Percentiles rank a stretch among this genome's conserved stretches.
Evolutionary conservation across 2,329 filamentous ascomycete species (phyloP).

Genomic region (Apiospora aurea): DNA sequence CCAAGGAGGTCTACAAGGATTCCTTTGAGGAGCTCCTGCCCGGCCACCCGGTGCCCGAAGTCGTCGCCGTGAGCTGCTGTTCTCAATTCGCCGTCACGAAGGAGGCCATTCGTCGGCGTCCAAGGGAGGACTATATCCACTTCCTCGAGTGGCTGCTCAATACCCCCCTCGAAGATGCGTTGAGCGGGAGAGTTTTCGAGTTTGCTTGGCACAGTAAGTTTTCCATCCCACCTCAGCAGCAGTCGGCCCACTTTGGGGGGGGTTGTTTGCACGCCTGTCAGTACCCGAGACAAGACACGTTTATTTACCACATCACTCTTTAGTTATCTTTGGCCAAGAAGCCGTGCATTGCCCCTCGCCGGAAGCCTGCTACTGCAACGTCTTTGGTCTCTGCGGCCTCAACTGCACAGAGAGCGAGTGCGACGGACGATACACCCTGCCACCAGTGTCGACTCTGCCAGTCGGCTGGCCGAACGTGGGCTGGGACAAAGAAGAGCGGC

Average conservation of each 20-base stretch:
- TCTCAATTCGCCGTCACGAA: conserved; percentile 61
- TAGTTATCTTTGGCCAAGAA: conserved; percentile 65
- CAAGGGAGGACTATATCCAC: conserved; percentile 51
- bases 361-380: conserved; percentile 70
- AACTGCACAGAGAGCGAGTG: conserved; percentile 56
- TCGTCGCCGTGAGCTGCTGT: conserved; percentile 55
- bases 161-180: conserved; percentile 49
- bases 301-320: background rate
- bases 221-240: background rate
- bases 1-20: conserved; percentile 31
- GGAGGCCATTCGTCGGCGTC: conserved; percentile 48
- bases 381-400: conserved; percentile 66
- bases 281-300: background rate
- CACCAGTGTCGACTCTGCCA: conserved; percentile 63
- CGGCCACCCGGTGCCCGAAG: conserved; percentile 39
- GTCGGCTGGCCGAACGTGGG: conserved; percentile 67
- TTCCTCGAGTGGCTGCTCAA: conserved; percentile 57
- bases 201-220: conserved; percentile 56
- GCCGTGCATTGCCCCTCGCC: conserved; percentile 67
- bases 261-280: conserved; percentile 23
- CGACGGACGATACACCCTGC: conserved; percentile 64
- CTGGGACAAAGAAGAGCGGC: conserved; percentile 52
- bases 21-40: conserved; percentile 35
- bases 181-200: conserved; percentile 59
- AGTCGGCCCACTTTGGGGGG: conserved; percentile 53